Percentiles rank a stretch among this genome's conserved stretches.
Conservation (phyloP, 768 basidiomycete species). For the Leccinellum luteum region DNA sequence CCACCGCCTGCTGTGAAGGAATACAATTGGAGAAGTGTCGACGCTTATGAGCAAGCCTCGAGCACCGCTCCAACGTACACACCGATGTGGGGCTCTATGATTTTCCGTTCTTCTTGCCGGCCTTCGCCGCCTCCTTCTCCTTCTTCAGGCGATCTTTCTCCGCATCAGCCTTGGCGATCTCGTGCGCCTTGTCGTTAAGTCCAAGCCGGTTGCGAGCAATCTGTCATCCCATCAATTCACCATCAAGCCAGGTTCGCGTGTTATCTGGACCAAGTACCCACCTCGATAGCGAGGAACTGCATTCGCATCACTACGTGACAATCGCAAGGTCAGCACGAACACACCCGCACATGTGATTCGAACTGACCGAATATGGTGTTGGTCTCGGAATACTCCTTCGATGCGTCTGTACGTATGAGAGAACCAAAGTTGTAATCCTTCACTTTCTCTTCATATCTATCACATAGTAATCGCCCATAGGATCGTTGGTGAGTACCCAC, state of each 20-base stretch:
- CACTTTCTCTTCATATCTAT: conserved; percentile 84
- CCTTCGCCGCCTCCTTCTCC: conserved; percentile 52
- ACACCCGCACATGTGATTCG: neutral
- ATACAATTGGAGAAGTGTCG: conserved; percentile 1
- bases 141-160: conserved; percentile 55
- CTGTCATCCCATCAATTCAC: conserved; percentile 36
- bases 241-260: neutral
- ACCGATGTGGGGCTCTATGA: conserved; percentile 19
- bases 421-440: conserved; percentile 98
- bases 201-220: conserved; percentile 90
- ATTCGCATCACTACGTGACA: conserved; percentile 18
- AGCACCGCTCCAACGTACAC: neutral
- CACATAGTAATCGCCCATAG: neutral
- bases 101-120: conserved; percentile 33
- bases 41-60: neutral
- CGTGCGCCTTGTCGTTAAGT: conserved; percentile 84
- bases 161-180: conserved; percentile 70
- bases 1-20: neutral
- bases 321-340: conserved; percentile 10
- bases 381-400: conserved; percentile 79
- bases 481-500: conserved; percentile 7
- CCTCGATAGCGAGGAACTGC: conserved; percentile 93
- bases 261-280: conserved; percentile 31
- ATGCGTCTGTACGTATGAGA: conserved; percentile 78
- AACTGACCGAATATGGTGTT: conserved; percentile 91